phyloP scores from a whole-genome alignment of 352 stramenopile species.

The Phytophthora litchii region DNA sequence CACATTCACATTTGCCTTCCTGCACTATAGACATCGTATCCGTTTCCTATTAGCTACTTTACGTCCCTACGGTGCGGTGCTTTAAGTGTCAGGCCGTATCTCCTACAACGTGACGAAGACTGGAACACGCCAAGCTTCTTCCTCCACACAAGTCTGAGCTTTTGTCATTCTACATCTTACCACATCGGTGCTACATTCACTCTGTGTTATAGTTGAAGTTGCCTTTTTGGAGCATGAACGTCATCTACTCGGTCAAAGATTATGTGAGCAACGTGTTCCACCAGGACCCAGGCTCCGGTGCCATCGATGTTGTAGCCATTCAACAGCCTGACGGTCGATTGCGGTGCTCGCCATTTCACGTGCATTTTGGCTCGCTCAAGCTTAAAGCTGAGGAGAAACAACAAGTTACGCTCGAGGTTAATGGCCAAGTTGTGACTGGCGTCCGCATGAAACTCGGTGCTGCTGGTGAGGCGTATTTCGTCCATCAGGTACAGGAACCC shows the following conservation, averaged over 20 bases:
- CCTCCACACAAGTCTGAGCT: constrained; percentile 7
- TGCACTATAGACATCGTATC: too few relatives aligned
- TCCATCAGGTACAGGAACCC: constrained; percentile 59
- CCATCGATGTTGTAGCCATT: constrained; percentile 86
- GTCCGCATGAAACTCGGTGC: constrained; percentile 80
- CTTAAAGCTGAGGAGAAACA: constrained; percentile 46
- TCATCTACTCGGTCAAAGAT: constrained; percentile 88
- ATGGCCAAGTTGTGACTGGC: constrained; percentile 52
- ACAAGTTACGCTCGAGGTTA: constrained; percentile 63
- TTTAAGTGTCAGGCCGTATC: constrained; percentile 23
- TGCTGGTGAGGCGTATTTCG: constrained; percentile 80
- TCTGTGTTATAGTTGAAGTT: constrained; percentile 19
- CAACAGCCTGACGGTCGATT: constrained; percentile 68
- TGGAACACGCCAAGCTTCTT: constrained; percentile 26
- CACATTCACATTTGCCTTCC: not conserved
- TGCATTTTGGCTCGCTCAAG: constrained; percentile 75
- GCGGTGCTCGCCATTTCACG: constrained; percentile 80
- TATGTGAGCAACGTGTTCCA: constrained; percentile 87
- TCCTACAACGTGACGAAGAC: constrained; percentile 32
- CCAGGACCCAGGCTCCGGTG: constrained; percentile 64
- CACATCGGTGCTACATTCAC: constrained; percentile 11
- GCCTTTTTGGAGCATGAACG: constrained; percentile 62
- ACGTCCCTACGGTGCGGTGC: constrained; percentile 9
- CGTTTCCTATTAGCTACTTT: too few relatives aligned
- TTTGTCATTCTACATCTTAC: constrained; percentile 22